Conservation (phyloP, 2,329 filamentous ascomycete genomes). For the Fusarium domesticum region DNA sequence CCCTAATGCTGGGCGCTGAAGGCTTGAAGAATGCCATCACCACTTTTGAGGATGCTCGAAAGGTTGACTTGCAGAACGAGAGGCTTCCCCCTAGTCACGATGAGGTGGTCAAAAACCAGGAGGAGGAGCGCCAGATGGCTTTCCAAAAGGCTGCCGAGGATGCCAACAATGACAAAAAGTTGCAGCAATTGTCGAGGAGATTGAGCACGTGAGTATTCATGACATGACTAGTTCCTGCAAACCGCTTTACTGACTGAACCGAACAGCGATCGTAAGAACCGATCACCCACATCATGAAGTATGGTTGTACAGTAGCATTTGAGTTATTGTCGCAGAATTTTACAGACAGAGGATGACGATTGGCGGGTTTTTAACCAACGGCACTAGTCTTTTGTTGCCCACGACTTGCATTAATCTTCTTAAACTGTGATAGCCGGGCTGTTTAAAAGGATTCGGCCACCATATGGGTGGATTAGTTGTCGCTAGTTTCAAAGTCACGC, state of each 20-base stretch:
- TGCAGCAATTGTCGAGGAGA: constrained; percentile 83
- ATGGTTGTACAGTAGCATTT: constrained; percentile 27
- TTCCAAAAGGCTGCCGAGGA: constrained; percentile 82
- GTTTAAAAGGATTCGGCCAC: constrained; percentile 12
- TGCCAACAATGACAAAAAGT: constrained; percentile 84
- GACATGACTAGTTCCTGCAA: background rate
- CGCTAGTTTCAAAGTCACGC: constrained; percentile 9
- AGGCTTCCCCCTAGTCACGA: constrained; percentile 87
- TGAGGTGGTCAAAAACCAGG: constrained; percentile 80
- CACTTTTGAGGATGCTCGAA: constrained; percentile 93
- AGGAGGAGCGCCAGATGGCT: constrained; percentile 77
- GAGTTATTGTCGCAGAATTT: constrained; percentile 22
- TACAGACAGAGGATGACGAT: constrained; percentile 18
- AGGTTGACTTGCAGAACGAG: constrained; percentile 97
- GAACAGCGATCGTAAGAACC: constrained; percentile 30
- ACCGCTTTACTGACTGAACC: background rate
- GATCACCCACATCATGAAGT: constrained; percentile 25
- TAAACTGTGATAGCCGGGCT: constrained; percentile 18
- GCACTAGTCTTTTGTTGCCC: background rate
- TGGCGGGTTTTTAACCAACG: background rate
- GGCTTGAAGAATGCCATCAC: constrained; percentile 98
- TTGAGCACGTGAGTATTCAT: constrained; percentile 76
- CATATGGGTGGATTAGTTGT: constrained; percentile 4
- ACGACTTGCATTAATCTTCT: background rate
- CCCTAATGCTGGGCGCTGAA: constrained; percentile 95